phyloP scores from a whole-genome alignment of 1,139 yeast species.

The Meyerozyma athensensis region DNA sequence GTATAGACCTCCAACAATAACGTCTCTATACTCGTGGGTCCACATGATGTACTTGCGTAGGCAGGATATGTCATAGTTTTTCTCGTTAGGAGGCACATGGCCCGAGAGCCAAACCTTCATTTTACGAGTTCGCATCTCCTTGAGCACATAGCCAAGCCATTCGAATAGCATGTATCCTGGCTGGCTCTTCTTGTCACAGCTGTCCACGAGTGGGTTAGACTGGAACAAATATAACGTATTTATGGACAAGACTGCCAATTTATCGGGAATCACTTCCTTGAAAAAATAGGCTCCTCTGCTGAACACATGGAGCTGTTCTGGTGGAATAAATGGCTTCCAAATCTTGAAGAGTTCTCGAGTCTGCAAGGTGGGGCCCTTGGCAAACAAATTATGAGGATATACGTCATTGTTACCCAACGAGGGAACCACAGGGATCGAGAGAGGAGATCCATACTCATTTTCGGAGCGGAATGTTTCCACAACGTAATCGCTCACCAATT shows the following conservation, averaged over 20 bases:
- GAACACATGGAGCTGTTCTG: conserved; percentile 70
- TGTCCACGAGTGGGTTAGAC: conserved; percentile 76
- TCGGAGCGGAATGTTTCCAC: conserved; percentile 44
- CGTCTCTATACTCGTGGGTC: conserved; percentile 77
- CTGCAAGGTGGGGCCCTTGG: conserved; percentile 81
- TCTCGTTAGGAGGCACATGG: conserved; percentile 82
- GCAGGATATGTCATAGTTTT: conserved; percentile 69
- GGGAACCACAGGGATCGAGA: conserved; percentile 55
- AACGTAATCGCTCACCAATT: conserved; percentile 51
- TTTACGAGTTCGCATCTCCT: conserved; percentile 66
- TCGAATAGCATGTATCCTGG: conserved; percentile 75
- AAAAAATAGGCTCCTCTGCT: conserved; percentile 71
- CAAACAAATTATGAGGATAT: conserved; percentile 79
- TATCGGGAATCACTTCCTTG: conserved; percentile 70
- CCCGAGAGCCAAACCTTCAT: conserved; percentile 87
- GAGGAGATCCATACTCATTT: conserved; percentile 37
- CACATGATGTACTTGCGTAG: conserved; percentile 69
- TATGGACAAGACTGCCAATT: conserved; percentile 71
- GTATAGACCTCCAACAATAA: conserved; percentile 74
- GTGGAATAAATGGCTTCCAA: conserved; percentile 74
- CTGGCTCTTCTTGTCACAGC: conserved; percentile 64
- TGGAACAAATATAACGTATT: conserved; percentile 74
- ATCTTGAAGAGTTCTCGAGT: conserved; percentile 70
- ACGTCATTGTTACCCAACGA: conserved; percentile 84
- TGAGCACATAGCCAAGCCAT: conserved; percentile 73